Conservation (phyloP, 2,329 filamentous ascomycete species). For the Microdochium bolleyi region DNA sequence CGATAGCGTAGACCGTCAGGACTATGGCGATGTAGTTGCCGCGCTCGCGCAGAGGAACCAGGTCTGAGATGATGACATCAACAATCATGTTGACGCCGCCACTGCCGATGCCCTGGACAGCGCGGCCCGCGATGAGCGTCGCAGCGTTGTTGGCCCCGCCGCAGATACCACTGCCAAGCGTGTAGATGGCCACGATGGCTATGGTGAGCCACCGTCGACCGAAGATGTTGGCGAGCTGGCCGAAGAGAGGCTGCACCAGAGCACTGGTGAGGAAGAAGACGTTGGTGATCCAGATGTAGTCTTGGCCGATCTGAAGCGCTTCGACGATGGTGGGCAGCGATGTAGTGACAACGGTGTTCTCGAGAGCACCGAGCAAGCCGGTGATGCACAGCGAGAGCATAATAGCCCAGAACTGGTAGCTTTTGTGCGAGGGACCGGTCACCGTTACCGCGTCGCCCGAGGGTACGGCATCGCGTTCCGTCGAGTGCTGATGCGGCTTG, state of each 20-base stretch:
- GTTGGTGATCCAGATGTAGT: conserved; percentile 19
- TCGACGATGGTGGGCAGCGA: conserved; percentile 15
- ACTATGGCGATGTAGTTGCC: conserved; percentile 26
- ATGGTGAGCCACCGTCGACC: conserved; percentile 36
- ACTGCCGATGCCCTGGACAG: conserved; percentile 38
- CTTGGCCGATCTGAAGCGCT: conserved; percentile 11
- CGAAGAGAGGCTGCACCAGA: conserved; percentile 39
- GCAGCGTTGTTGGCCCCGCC: conserved; percentile 33
- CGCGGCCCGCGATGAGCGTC: conserved; percentile 40
- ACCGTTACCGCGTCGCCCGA: conserved; percentile 88
- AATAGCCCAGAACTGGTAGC: conserved; percentile 11
- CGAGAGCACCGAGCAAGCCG: conserved; percentile 13
- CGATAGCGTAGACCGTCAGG: conserved; percentile 10
- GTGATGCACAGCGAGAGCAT: conserved; percentile 10
- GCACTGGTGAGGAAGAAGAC: conserved; percentile 19
- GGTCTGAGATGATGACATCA: conserved; percentile 14
- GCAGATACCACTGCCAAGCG: conserved; percentile 42
- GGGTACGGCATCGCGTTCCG: conserved; percentile 85
- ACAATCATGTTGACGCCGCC: conserved; percentile 24
- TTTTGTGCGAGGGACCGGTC: too few species aligned
- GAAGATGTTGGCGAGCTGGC: conserved; percentile 43
- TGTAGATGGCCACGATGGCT: conserved; percentile 34
- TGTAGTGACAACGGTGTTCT: conserved; percentile 17
- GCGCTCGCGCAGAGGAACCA: conserved; percentile 25
- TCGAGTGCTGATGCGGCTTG: conserved; percentile 50